Conservation (phyloP, 2,329 filamentous ascomycete genomes). For the Leptographium lundbergii region DNA sequence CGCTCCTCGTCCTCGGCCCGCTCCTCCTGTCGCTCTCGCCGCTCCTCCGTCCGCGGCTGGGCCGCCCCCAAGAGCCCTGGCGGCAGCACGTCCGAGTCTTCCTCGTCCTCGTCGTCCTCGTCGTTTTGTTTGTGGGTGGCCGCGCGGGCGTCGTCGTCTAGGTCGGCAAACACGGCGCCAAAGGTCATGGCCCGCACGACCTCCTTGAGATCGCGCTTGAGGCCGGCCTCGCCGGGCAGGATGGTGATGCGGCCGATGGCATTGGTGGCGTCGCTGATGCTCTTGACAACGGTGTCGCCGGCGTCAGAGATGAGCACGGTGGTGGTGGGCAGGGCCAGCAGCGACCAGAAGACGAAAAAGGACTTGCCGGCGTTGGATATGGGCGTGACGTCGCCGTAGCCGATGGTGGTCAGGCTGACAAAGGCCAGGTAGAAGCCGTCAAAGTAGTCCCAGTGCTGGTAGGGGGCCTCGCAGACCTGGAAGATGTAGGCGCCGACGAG, state of each 20-base stretch:
- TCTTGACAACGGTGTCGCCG: slow-evolving; percentile 67
- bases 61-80: slow-evolving; percentile 29
- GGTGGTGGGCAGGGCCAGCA: slow-evolving; percentile 77
- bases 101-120: slow-evolving; percentile 9
- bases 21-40: slow-evolving; percentile 8
- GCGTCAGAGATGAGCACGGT: slow-evolving; percentile 77
- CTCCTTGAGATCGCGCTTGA: slow-evolving; percentile 32
- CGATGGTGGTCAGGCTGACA: slow-evolving; percentile 70
- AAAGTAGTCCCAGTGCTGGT: slow-evolving; percentile 62
- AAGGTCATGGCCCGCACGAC: slow-evolving; percentile 28
- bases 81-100: slow-evolving; percentile 21
- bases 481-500: slow-evolving; percentile 70
- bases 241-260: slow-evolving; percentile 47
- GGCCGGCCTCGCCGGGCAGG: slow-evolving; percentile 40
- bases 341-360: slow-evolving; percentile 88
- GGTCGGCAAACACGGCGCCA: slow-evolving; percentile 25
- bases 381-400: slow-evolving; percentile 71
- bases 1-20: slow-evolving; percentile 12
- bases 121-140: slow-evolving; percentile 6
- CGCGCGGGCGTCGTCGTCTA: neutral
- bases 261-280: slow-evolving; percentile 41
- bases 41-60: slow-evolving; percentile 13
- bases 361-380: slow-evolving; percentile 66
- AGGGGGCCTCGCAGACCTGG: slow-evolving; percentile 33
- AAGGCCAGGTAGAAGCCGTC: slow-evolving; percentile 78